phyloP scores from a whole-genome alignment of 1,284 basidiomycete genomes.

The Leccinum angustisporum region DNA sequence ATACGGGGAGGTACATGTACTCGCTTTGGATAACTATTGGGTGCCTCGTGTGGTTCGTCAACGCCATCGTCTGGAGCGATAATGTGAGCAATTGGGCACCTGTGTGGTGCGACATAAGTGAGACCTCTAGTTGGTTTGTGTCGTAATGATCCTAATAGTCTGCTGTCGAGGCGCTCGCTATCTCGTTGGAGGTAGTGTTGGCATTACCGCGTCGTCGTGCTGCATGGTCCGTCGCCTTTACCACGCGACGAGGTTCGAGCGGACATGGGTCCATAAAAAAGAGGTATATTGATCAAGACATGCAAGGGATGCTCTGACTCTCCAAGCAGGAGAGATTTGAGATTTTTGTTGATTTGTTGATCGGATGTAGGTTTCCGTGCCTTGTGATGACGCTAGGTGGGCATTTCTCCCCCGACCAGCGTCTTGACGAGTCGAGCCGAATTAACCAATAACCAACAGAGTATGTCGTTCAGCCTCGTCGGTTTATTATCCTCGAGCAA shows the following conservation, averaged over 20 bases:
- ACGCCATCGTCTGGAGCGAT: conserved; percentile 65
- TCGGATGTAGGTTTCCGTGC: conserved; percentile 35
- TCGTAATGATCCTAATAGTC: background rate
- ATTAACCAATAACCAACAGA: conserved; percentile 14
- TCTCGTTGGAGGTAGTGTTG: conserved; percentile 35
- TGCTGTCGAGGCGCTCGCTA: conserved; percentile 11
- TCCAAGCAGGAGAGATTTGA: conserved; percentile 11
- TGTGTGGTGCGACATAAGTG: conserved; percentile 78
- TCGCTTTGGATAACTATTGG: conserved; percentile 61
- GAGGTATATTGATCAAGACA: conserved; percentile 5
- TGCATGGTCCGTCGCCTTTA: conserved; percentile 45
- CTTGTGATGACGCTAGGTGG: conserved; percentile 38
- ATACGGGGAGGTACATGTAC: conserved; percentile 60
- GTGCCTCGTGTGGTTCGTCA: conserved; percentile 58
- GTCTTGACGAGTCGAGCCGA: background rate
- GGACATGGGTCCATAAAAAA: background rate
- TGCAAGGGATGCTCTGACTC: background rate
- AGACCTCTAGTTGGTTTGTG: conserved; percentile 20
- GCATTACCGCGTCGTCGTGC: conserved; percentile 42
- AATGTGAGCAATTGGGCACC: conserved; percentile 57
- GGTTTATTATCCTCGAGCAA: conserved; percentile 58
- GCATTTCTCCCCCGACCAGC: conserved; percentile 10
- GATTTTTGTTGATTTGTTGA: conserved; percentile 15
- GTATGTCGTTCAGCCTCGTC: conserved; percentile 37
- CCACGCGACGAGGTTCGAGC: conserved; percentile 8